Base-by-base conservation (phyloP, 306 rosid genomes). In the Dalbergia cochinchinensis region DNA sequence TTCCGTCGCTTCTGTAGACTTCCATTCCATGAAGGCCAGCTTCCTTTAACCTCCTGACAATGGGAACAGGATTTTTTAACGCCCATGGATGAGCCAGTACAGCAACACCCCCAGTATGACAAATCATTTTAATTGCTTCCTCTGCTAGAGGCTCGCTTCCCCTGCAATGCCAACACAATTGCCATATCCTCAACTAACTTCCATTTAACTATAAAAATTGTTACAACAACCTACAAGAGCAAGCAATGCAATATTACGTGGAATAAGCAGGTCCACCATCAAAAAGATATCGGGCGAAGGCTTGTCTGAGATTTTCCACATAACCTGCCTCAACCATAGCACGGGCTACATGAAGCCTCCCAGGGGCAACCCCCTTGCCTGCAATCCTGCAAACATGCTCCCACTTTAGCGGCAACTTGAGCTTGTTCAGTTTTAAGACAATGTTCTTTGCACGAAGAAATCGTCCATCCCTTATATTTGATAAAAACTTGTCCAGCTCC, bases 11-110 rank as follows among this genome's bases (percentile, higher is more conserved):
- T 81, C 90, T 88, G 85, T 88, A 85, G 80, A 91, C 99, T 85
- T 95, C 99, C 82, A 95, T 87, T 76, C 99, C 99, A 70, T 95
- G 98, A 82, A 95, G 99, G 74, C 99, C 99, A 11, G 97, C 99
- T 81, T 89, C 99, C 85, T 86, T 90, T 48, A 92, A 88, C 83
- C 93, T 87, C 85, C 88, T 86, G 19, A 92, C 82, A 58, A 95
- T 63, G 45, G 92, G 83, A 73, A 84, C 83, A 4, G 97, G 97
- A 80, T 87, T 90, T 85, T 92, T 95, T 74, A 95, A 73, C 11
- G 96, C 95, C 99, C 99, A 95, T 7, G 99, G 99, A 86, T 95
- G 99, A 87, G 99, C 99, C 69, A 95, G 86, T 48, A 92, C 99
- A 35, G 99, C 90, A 47, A 95, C 87, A 35, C 99, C 99, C n/a